phyloP scores from a whole-genome alignment of 257 asterid genomes.

The Dorcoceras hygrometricum region DNA sequence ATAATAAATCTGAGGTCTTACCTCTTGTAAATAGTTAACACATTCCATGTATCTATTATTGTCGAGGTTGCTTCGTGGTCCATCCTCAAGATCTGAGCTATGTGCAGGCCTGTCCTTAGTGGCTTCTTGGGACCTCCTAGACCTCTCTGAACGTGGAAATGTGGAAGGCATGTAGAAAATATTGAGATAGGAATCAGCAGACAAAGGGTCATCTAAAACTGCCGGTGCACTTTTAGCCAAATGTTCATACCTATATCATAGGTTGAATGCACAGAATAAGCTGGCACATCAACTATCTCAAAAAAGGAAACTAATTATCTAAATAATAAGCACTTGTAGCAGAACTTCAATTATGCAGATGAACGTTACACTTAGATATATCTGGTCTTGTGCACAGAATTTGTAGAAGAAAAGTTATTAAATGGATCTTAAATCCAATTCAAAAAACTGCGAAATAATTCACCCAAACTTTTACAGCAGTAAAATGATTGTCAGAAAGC shows the following conservation, averaged over 20 bases:
- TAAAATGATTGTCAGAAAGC: constrained; percentile 13
- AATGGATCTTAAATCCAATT: constrained; percentile 17
- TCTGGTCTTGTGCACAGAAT: constrained; percentile 17
- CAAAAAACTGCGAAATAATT: constrained; percentile 3
- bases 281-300: constrained; percentile 17
- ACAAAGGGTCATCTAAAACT: constrained; percentile 90
- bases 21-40: constrained; percentile 80
- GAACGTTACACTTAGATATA: constrained; percentile 5
- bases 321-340: not conserved
- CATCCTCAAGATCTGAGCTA: constrained; percentile 55
- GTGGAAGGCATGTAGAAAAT: constrained; percentile 94
- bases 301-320: constrained; percentile 14
- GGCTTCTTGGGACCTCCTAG: constrained; percentile 66
- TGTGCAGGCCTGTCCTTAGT: constrained; percentile 47
- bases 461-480: not conserved
- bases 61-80: constrained; percentile 92
- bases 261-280: constrained; percentile 27
- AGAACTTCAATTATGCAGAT: constrained; percentile 15
- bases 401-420: constrained; percentile 13
- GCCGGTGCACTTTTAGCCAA: constrained; percentile 97
- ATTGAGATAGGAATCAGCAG: constrained; percentile 98
- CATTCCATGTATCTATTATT: constrained; percentile 84
- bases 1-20: constrained; percentile 35
- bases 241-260: constrained; percentile 77
- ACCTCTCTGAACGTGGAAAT: constrained; percentile 93